Evolutionary conservation across 495 filamentous ascomycete species (phyloP), one percentile per base, ranked within the genome.

Genomic region (Darksidea phi): DNA sequence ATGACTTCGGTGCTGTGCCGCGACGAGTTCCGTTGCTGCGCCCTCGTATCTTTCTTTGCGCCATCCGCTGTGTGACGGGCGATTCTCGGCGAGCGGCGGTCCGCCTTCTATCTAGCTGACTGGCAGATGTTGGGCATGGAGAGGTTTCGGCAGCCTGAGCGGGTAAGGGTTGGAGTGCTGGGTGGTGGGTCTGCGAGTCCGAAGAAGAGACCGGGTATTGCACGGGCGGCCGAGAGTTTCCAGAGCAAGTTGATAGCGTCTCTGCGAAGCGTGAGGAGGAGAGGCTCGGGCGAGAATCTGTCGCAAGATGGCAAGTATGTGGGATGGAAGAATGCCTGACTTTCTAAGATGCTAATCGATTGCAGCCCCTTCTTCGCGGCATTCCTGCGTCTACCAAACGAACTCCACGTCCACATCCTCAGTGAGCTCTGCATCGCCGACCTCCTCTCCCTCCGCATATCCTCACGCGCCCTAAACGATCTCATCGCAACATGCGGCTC

Each of bases 341-440:
- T 2, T 5, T 13, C 37, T 13, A 50, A n/a, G 13, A 49, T 10
- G 45, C 26, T n/a, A 28, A 38, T 10, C 5, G 10, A 15, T 46
- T 15, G 38, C 38, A 62, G 57, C 45, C 28, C n/a, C 5, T 63
- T 68, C 34, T 53, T 62, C 42, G 45, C 26, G 3, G 46, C 38
- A 7, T 59, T 69, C 53, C 63, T 66, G 25, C 62, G 52, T 15
- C 54, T 69, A 42, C 66, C 66, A 12, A 59, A 48, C 54, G 66
- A 69, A 37, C 52, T 69, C 17, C 62, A 66, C 42, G 38, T 59
- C 15, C 53, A 58, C 34, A 69, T 69, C 48, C 63, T 69, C 26
- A 57, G 57, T 53, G 56, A 66, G 13, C 58, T 69, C 0, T 50
- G 38, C 47, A 61, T 69, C 17, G 43, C 53, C 25, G 66, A 69